Base-by-base conservation (phyloP, 805 yeast genomes). In the Zygoascus tannicola region DNA sequence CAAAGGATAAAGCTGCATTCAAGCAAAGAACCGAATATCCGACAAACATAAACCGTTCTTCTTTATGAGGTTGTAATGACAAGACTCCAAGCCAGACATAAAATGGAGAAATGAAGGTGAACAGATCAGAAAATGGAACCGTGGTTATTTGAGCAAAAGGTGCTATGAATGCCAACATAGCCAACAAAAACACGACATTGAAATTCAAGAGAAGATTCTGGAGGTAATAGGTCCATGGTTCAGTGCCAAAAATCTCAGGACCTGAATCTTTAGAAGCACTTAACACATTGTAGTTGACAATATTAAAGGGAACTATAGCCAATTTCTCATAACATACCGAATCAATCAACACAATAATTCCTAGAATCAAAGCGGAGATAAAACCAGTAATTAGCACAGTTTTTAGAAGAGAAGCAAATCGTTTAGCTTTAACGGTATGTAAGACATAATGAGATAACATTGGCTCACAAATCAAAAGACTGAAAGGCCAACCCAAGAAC, bases 401-500 rank as follows among this genome's bases (percentile, higher is more conserved):
- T 37, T 43, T 45, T 30, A 44, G 20, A 7, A 50, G 42, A 7
- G 45, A 28, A 7, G 42, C 21, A 22, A 40, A 15, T 26, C 16
- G 14, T 3, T 22, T 12, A 50, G 44, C 50, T 50, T 41, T n/a
- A 35, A 45, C 40, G 2, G 49, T 39, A 4, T 22, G 35, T 18
- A 44, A 28, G 4, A 38, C 21, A 58, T 46, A 47, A 56, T 63
- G 56, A 66, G 76, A 1, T 65, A 39, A 16, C 75, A 79, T 69
- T 1, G 95, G 92, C 1, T 74, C 50, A 1, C 78, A 78, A 44
- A 86, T 60, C 0, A 73, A 78, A 45, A 85, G 61, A 0, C 81
- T 75, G 60, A 88, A 90, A 1, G 97, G 97, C 97, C 97, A 90
- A 1, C 97, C 97, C 23, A 83, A 50, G 2, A 88, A 56, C 0